Evolutionary conservation across 192 early-diverging fungal genomes (phyloP).

Genomic region (Entophlyctis luteolus): DNA sequence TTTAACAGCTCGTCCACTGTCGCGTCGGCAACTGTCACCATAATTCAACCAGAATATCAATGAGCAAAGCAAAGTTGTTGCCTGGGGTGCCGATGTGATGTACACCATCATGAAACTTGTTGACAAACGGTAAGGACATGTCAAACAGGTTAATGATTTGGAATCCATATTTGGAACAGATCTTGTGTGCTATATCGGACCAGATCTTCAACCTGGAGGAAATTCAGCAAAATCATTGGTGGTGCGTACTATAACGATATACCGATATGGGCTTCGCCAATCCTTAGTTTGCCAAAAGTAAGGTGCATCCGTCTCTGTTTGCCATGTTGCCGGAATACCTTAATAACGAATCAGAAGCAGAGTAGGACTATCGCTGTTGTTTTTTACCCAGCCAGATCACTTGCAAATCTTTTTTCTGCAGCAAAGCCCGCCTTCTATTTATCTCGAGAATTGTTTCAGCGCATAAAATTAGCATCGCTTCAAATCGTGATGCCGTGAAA

Average conservation of each 20-base stretch:
- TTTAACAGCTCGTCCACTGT: too few relatives aligned
- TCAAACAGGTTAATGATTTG: background rate
- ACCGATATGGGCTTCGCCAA: slow-evolving; percentile 2
- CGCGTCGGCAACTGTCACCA: too few relatives aligned
- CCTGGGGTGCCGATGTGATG: slow-evolving; percentile 4
- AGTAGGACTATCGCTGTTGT: background rate
- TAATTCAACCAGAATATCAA: too few relatives aligned
- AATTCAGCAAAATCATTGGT: too few relatives aligned
- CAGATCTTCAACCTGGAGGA: background rate
- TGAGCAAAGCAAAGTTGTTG: too few relatives aligned
- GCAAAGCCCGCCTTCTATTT: background rate
- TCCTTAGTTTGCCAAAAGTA: background rate
- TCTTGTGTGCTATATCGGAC: background rate
- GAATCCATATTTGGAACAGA: background rate
- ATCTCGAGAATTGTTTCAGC: background rate
- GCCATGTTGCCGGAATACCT: background rate
- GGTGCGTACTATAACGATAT: too few relatives aligned
- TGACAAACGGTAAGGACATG: background rate
- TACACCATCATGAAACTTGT: background rate
- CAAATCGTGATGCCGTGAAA: background rate
- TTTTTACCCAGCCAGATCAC: background rate
- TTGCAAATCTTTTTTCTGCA: background rate
- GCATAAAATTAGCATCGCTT: background rate
- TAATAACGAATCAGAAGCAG: background rate
- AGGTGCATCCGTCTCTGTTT: background rate